These are phyloP conservation scores for Abrus precatorius DNA, from an alignment of 306 rosid genomes.

Conservation along the genomic window DNA sequence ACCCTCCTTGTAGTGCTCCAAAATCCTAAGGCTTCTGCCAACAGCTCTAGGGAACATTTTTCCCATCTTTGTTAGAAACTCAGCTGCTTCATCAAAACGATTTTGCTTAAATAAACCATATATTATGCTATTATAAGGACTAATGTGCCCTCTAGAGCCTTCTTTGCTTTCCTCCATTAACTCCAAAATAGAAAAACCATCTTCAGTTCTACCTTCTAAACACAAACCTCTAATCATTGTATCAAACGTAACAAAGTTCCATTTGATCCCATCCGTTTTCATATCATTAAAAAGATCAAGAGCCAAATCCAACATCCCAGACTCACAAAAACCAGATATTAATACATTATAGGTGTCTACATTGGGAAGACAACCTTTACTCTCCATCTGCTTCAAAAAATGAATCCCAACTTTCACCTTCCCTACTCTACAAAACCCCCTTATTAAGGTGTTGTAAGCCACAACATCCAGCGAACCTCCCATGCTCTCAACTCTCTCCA, in stretches of 20 bases:
- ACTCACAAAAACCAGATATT: conserved; percentile 64
- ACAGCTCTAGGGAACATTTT: conserved; percentile 74
- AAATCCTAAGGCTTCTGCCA: conserved; percentile 64
- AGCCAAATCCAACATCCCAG: conserved; percentile 67
- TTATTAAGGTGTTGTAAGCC: conserved; percentile 79
- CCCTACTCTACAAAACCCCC: conserved; percentile 69
- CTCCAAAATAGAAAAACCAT: conserved; percentile 69
- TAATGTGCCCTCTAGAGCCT: conserved; percentile 61
- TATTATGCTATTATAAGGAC: conserved; percentile 78
- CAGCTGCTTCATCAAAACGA: conserved; percentile 60
- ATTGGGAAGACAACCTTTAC: conserved; percentile 77
- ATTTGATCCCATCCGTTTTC: conserved; percentile 70
- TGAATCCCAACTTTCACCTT: conserved; percentile 68
- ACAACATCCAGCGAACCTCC: conserved; percentile 72
- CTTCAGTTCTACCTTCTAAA: conserved; percentile 63
- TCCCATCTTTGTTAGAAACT: conserved; percentile 62
- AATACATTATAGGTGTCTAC: conserved; percentile 72
- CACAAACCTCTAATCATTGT: conserved; percentile 70
- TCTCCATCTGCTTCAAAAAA: conserved; percentile 79
- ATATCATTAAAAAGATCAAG: conserved; percentile 78
- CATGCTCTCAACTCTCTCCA: conserved; percentile 71
- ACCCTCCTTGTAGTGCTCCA: conserved; percentile 60
- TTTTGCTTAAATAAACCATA: conserved; percentile 74
- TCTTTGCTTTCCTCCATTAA: conserved; percentile 74
- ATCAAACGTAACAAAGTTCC: conserved; percentile 68